Base-by-base conservation (phyloP, 1,139 yeast species). In the Insectozyma bohioensis region DNA sequence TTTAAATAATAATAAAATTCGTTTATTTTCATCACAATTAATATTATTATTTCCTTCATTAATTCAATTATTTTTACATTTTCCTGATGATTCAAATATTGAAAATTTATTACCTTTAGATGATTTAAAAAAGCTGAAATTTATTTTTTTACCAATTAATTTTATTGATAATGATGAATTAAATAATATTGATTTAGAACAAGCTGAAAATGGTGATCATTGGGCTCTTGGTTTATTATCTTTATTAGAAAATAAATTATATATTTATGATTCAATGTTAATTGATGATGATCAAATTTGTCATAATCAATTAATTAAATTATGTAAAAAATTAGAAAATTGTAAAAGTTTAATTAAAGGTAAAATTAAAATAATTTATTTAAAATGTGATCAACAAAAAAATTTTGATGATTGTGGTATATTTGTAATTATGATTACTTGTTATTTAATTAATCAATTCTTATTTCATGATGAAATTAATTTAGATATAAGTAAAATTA, bases 401-500 rank as follows among this genome's bases (percentile, higher is more conserved):
- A 69, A 69, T 41, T 66, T 62, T 30, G 74, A 68, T 43, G 75
- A 69, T 45, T 69, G 75, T 45, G 75, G 75, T 0, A 67, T 69
- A 5, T 67, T 54, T 41, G 47, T 65, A 30, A 49, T 66, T 18
- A 67, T 68, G 74, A 56, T 61, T 14, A 56, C 72, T 7, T 61
- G 71, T 36, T 52, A 48, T 35, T 49, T 68, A 37, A 41, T 66
- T 4, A 46, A 55, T 20, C 51, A 55, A 44, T 38, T 60, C 16
- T 20, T 58, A 12, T 45, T 42, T 30, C 40, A 46, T 10, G 41
- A 39, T 8, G 38, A 14, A 20, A 34, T 63, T 4, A 45, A 51
- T 33, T 45, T 65, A 26, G 60, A 61, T 39, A 46, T 65, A 26
- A 36, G 47, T 2, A 41, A 47, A 6, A 46, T 63, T 5, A 54